These are phyloP conservation scores for Exophiala spinifera DNA, from an alignment of 2,329 filamentous ascomycete species.

Conservation along the genomic window DNA sequence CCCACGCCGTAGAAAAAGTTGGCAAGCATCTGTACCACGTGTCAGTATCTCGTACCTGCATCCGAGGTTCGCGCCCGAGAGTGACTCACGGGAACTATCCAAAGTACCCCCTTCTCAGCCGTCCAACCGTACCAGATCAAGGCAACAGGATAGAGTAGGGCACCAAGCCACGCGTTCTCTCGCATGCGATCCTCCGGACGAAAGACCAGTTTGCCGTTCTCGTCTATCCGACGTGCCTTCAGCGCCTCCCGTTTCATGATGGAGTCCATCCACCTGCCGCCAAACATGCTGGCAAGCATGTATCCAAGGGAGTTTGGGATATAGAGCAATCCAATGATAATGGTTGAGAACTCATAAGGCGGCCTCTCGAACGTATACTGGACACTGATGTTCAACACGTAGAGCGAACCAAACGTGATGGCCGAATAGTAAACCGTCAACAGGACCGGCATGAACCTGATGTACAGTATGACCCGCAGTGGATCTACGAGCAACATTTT, in stretches of 20 bases:
- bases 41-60: conserved; percentile 23
- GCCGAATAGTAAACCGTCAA: conserved; percentile 71
- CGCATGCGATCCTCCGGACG: conserved; percentile 77
- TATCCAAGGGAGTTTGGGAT: conserved; percentile 75
- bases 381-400: conserved; percentile 73
- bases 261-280: conserved; percentile 72
- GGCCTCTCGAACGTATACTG: conserved; percentile 64
- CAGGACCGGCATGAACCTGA: conserved; percentile 71
- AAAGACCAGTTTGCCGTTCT: conserved; percentile 62
- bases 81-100: conserved; percentile 53
- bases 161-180: conserved; percentile 76
- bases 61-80: conserved; percentile 7
- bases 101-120: conserved; percentile 59
- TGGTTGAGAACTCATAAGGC: conserved; percentile 66
- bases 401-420: conserved; percentile 72
- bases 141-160: conserved; percentile 65
- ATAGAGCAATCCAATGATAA: conserved; percentile 73
- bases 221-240: conserved; percentile 67
- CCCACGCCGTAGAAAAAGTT: conserved; percentile 73
- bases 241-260: conserved; percentile 76
- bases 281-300: conserved; percentile 63
- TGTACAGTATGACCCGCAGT: conserved; percentile 65
- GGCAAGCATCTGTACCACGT: conserved; percentile 49
- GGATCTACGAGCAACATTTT: conserved; percentile 69
- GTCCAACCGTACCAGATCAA: conserved; percentile 78